These are phyloP conservation scores for Ambrosiella xylebori DNA, from an alignment of 2,329 filamentous ascomycete species.

Conservation along the genomic window DNA sequence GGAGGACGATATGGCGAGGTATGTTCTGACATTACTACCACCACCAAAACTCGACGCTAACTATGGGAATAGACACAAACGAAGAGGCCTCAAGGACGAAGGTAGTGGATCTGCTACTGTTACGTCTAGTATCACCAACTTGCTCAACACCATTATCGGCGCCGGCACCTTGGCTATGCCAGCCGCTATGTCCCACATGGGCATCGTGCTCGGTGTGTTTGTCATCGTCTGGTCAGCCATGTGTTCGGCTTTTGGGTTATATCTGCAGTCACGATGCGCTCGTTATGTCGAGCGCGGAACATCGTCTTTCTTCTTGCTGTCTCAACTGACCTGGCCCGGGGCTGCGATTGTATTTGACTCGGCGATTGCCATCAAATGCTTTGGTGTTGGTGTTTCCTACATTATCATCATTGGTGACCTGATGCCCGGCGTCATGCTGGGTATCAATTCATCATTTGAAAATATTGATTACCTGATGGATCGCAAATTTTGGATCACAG, in stretches of 20 bases:
- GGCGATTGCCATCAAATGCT: conserved; percentile 94
- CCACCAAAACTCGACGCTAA: neutral
- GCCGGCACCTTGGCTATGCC: conserved; percentile 91
- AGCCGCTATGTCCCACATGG: conserved; percentile 89
- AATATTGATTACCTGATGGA: conserved; percentile 60
- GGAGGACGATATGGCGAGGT: conserved; percentile 33
- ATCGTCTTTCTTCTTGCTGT: conserved; percentile 89
- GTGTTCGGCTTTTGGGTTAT: conserved; percentile 81
- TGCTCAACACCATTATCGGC: conserved; percentile 92
- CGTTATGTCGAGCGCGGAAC: conserved; percentile 79
- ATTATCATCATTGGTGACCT: conserved; percentile 97
- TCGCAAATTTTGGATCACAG: conserved; percentile 93
- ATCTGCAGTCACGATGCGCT: conserved; percentile 83
- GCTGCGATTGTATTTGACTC: conserved; percentile 89
- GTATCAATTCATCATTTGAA: conserved; percentile 51
- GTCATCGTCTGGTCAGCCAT: conserved; percentile 84
- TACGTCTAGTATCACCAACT: conserved; percentile 81
- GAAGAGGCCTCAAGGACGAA: conserved; percentile 50
- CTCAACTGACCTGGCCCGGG: conserved; percentile 91
- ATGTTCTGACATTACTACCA: conserved; percentile 4
- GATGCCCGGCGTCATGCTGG: conserved; percentile 84
- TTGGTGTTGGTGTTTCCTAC: conserved; percentile 92
- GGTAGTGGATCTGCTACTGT: conserved; percentile 71
- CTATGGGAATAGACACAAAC: conserved; percentile 29
- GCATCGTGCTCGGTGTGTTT: conserved; percentile 65